Conservation (phyloP, 257 asterid genomes). For the Gardenia jasminoides region DNA sequence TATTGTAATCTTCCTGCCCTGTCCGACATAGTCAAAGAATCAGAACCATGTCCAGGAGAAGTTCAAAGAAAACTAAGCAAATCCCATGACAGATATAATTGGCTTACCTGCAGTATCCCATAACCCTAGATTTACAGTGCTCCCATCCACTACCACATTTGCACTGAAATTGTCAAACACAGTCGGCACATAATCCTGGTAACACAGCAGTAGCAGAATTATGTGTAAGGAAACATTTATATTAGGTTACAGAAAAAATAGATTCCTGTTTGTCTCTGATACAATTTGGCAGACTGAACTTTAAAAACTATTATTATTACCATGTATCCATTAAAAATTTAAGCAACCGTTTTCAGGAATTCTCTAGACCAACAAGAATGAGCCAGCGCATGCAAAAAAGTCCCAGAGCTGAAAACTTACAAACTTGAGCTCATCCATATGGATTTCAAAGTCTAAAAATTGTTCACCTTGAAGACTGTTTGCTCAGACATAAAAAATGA, state of each 20-base stretch:
- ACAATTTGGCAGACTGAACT: neutral
- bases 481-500: neutral
- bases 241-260: neutral
- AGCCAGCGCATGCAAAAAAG: neutral
- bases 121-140: constrained; percentile 71
- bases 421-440: neutral
- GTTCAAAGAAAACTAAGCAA: neutral
- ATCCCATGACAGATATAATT: constrained; percentile 6
- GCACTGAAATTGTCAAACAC: constrained; percentile 94
- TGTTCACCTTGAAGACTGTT: neutral
- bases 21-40: constrained; percentile 21
- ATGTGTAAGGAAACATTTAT: neutral
- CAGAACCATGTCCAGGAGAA: constrained; percentile 18
- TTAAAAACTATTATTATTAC: neutral
- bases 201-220: neutral
- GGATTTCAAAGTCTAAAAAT: neutral
- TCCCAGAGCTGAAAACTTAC: neutral
- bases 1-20: constrained; percentile 92
- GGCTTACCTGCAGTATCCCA: constrained; percentile 91
- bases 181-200: constrained; percentile 89
- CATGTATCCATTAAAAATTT: neutral
- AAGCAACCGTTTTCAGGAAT: neutral
- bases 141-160: constrained; percentile 80
- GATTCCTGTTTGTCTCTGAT: too few relatives aligned
- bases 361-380: neutral